Conservation (phyloP, 2,329 filamentous ascomycete species). For the Alternaria brassicae region DNA sequence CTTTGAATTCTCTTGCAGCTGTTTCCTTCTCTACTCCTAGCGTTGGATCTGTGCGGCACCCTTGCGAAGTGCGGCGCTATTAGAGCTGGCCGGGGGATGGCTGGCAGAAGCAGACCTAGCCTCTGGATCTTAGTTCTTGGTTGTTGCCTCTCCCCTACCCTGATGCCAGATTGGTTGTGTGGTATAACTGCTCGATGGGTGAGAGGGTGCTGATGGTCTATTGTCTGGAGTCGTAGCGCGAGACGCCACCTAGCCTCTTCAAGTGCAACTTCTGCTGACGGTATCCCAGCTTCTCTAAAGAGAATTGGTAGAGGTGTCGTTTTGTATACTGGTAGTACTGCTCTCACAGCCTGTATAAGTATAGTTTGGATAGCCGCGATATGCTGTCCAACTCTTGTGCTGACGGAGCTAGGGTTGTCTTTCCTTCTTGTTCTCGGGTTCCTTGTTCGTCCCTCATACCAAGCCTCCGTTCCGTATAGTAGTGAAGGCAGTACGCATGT, state of each 20-base stretch:
- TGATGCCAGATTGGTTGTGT: too few relatives aligned
- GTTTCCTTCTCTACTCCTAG: too few relatives aligned
- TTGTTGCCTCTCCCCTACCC: too few relatives aligned
- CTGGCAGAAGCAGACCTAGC: slow-evolving; percentile 2
- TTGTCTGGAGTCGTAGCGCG: too few relatives aligned
- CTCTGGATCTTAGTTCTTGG: neutral
- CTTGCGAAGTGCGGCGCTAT: neutral
- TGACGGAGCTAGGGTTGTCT: too few relatives aligned
- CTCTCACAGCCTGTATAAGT: neutral
- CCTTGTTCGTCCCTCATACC: slow-evolving; percentile 3
- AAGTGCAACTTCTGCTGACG: too few relatives aligned
- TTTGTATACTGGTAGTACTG: slow-evolving; percentile 1
- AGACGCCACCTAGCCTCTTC: too few relatives aligned
- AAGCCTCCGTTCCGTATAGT: slow-evolving; percentile 9
- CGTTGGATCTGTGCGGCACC: neutral
- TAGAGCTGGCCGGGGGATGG: neutral
- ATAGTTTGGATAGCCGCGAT: neutral
- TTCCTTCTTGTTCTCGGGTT: too few relatives aligned
- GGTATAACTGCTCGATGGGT: neutral
- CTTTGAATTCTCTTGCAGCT: too few relatives aligned
- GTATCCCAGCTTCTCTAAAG: neutral
- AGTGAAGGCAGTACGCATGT: slow-evolving; percentile 6
- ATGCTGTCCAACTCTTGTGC: slow-evolving; percentile 6
- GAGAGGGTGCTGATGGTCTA: neutral
- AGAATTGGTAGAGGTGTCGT: slow-evolving; percentile 4